Base-by-base conservation (phyloP, 176 grass and related monocot genomes). In the Elymus sibiricus region DNA sequence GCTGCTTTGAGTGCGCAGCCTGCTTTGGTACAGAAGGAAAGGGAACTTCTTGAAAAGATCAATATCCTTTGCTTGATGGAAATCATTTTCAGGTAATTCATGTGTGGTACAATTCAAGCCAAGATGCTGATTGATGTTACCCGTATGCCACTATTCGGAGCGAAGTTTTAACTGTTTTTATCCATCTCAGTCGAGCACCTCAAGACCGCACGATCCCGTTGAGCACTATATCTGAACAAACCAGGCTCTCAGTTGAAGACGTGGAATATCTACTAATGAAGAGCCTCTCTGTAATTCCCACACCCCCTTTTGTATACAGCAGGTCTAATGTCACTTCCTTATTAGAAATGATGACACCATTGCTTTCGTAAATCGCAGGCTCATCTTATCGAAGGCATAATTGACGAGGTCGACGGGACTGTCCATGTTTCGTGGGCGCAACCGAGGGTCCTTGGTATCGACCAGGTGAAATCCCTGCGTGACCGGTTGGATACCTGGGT, bases 1-100 rank as follows among this genome's bases (percentile, higher is more conserved):
- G 32, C 82, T 5, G 89, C 91, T 62, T 90, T 98, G 85, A 89
- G 29, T 49, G 83, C 93, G 72, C 95, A 98, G 62, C 95, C 93
- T 85, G 95, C 93, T 64, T 72, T 93, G 62, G 82, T 93, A 62
- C 79, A 98, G 63, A 90, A 93, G 17, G 89, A 95, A 79, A 89
- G 60, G 34, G 93, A 90, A 38, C 66, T 95, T 74, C 93, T 95
- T 70, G 95, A 98, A 82, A 98, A 98, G 77, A 98, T 98, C 69
- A 95, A 93, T 78, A 88, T 95, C 65, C 89, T 98, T 64, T 98
- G 95, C 79, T 86, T 98, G 85, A 95, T 98, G 95, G 95, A 98
- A 90, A 98, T 92, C n/a, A 93, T 95, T 44, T 95, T 95, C 79
- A 95, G 95, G 93, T 98, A 87, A 82, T 74, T 86, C 27, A 37